A percentile compares a stretch with the other conserved stretches of the same genome.
phyloP scores from a whole-genome alignment of 129 eudicot genomes.

The Pittosporum tobira region DNA sequence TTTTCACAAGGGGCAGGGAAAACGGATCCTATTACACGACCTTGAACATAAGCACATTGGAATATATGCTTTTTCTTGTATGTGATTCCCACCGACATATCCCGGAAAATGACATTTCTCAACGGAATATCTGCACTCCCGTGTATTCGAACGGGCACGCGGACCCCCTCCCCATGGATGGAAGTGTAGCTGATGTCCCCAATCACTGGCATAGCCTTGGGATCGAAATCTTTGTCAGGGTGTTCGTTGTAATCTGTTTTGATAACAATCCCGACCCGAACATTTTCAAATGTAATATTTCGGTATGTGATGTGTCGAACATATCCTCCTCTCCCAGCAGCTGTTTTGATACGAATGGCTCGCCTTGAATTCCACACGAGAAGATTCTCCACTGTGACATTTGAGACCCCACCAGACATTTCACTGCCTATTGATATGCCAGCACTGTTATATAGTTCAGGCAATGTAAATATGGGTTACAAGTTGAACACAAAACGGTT shows the following conservation, averaged over 20 bases:
- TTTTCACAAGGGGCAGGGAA: constrained; percentile 92
- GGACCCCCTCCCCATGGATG: constrained; percentile 83
- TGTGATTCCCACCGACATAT: constrained; percentile 76
- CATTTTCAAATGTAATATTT: constrained; percentile 66
- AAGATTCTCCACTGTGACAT: constrained; percentile 66
- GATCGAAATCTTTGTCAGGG: constrained; percentile 67
- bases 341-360: constrained; percentile 85
- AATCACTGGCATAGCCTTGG: constrained; percentile 61
- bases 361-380: constrained; percentile 77
- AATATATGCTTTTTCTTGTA: constrained; percentile 81
- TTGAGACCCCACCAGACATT: constrained; percentile 96
- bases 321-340: constrained; percentile 88
- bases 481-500: not conserved
- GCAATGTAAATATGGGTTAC: constrained; percentile 11
- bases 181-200: constrained; percentile 58
- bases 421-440: constrained; percentile 98
- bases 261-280: constrained; percentile 80
- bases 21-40: constrained; percentile 70
- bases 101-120: constrained; percentile 56
- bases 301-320: constrained; percentile 60
- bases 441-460: constrained; percentile 45
- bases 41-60: constrained; percentile 80
- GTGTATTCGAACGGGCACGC: constrained; percentile 82
- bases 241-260: constrained; percentile 97
- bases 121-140: constrained; percentile 75